A percentile compares a stretch with the other conserved stretches of the same genome.
phyloP scores from a whole-genome alignment of 2,329 filamentous ascomycete species.

The Verticillium albo-atrum region DNA sequence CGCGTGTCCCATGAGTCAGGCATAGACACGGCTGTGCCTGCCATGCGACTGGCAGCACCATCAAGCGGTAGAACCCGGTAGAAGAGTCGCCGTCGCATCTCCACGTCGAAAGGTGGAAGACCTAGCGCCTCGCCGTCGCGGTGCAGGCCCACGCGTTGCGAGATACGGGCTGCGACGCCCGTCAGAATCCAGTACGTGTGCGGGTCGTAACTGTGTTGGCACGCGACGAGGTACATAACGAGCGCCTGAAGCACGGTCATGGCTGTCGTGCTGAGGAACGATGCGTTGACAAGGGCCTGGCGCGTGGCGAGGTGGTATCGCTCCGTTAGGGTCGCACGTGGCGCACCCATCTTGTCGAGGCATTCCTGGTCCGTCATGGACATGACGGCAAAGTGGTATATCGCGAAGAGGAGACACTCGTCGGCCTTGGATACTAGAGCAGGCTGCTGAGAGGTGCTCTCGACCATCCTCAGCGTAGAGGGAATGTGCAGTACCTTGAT shows the following conservation, averaged over 20 bases:
- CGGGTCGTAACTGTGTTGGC: constrained; percentile 35
- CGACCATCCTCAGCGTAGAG: constrained; percentile 14
- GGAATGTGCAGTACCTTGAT: constrained; percentile 20
- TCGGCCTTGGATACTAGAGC: constrained; percentile 18
- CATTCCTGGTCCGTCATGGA: constrained; percentile 39
- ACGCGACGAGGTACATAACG: constrained; percentile 37
- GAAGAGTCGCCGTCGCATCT: constrained; percentile 50
- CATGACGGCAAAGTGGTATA: constrained; percentile 33
- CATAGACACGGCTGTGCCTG: constrained; percentile 10
- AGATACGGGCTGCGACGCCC: constrained; percentile 46
- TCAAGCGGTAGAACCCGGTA: constrained; percentile 45
- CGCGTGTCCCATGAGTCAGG: constrained; percentile 23
- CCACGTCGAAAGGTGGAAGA: constrained; percentile 37
- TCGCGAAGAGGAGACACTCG: constrained; percentile 37
- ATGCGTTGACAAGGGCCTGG: constrained; percentile 44
- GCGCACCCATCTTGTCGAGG: constrained; percentile 24
- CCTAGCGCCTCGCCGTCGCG: constrained; percentile 32
- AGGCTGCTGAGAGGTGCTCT: constrained; percentile 11
- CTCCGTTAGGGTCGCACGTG: constrained; percentile 25
- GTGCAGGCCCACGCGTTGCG: constrained; percentile 48
- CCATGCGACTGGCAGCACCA: constrained; percentile 16
- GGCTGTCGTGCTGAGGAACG: constrained; percentile 45
- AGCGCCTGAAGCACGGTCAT: constrained; percentile 50
- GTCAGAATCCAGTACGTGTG: constrained; percentile 41
- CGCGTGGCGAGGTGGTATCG: constrained; percentile 36